Base-by-base conservation (phyloP, 345 rosid genomes). In the Lumnitzera littorea region DNA sequence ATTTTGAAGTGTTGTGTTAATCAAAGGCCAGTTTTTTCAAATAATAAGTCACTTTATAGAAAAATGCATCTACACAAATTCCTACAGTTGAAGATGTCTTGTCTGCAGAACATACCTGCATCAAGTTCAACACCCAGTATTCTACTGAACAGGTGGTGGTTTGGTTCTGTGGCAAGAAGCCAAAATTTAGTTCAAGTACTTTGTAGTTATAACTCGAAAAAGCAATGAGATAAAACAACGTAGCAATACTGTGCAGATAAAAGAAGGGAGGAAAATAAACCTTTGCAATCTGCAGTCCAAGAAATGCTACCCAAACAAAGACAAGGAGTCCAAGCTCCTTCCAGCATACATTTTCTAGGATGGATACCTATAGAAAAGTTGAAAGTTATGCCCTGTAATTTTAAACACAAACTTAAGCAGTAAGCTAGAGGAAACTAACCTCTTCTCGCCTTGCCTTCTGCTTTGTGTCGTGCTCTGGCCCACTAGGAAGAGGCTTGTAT, bases 281-380 rank as follows among this genome's bases (percentile, higher is more conserved):
- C 96, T 86, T 81, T 12, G 69, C 66, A 58, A 89, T 77, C 79
- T 89, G 96, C 70, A 89, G 69, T 56, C 41, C 78, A 20, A 89
- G 78, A 74, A 81, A 84, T 23, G 87, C 72, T 66, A 81, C 67
- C 95, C 96, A 89, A 59, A 89, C 96, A 27, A 81, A 78, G 41
- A 76, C 79, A 12, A 89, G 96, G 72, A 89, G 83, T 3, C 96
- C 94, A 12, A 89, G 78, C 75, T 89, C 95, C 72, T 76, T 86
- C 96, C 94, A 89, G 56, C 60, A 75, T 48, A 89, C 86, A 58
- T 89, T 89, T 64, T 84, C 86, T 63, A 78, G 63, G 66, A 88
- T 4, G 46, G 73, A 52, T 17, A 84, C 84, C 96, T 85, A 81
- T 57, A 67, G 20, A 43, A n/a, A 24, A 53, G 7, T 48, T 48